These are phyloP conservation scores for Euphorbia schlechtendalii DNA, from an alignment of 441 rosid species.

Conservation along the genomic window DNA sequence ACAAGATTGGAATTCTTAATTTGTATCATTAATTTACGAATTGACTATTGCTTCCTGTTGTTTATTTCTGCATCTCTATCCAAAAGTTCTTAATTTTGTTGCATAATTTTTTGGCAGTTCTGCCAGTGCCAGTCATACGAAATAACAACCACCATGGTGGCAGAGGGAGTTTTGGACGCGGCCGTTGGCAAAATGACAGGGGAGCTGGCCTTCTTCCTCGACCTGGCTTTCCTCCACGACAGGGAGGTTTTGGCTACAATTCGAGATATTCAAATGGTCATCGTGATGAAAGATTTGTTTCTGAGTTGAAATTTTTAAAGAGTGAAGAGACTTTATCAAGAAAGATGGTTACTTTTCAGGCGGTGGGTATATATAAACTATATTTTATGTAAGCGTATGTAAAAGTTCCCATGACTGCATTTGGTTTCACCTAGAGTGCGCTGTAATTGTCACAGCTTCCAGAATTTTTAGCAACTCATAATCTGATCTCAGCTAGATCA, in stretches of 20 bases:
- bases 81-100: neutral
- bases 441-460: slow-evolving; percentile 2
- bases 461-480: neutral
- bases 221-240: slow-evolving; percentile 73
- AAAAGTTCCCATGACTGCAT: neutral
- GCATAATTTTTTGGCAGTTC: slow-evolving; percentile 37
- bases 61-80: neutral
- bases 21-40: neutral
- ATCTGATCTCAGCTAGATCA: slow-evolving; percentile 4
- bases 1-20: neutral
- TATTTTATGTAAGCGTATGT: neutral
- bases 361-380: slow-evolving; percentile 38
- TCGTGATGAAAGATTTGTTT: slow-evolving; percentile 85
- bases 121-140: slow-evolving; percentile 67
- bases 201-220: slow-evolving; percentile 91
- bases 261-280: slow-evolving; percentile 59
- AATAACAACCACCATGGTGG: slow-evolving; percentile 41
- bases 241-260: slow-evolving; percentile 63
- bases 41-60: neutral
- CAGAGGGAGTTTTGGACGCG: slow-evolving; percentile 68
- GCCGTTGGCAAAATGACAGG: slow-evolving; percentile 82
- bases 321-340: slow-evolving; percentile 86
- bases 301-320: slow-evolving; percentile 76
- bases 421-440: neutral
- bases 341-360: slow-evolving; percentile 71